Base-by-base conservation (phyloP, 1,284 basidiomycete genomes). In the Trichosporon faecale region DNA sequence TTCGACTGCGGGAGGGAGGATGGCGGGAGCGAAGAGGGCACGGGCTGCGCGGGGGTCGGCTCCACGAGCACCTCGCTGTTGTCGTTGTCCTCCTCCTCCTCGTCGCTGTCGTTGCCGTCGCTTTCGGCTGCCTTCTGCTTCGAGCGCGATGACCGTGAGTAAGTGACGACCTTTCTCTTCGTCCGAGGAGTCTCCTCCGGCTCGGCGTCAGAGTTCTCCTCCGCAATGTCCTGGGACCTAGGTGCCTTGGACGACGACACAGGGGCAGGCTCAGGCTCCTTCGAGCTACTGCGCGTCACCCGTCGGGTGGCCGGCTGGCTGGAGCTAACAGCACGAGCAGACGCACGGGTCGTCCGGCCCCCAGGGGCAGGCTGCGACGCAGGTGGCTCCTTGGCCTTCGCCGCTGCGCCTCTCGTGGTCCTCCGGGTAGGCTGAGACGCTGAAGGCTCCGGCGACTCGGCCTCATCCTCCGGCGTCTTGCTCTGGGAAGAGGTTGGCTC, bases 191-290 rank as follows among this genome's bases (percentile, higher is more conserved):
- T 67, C 12, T 21, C 31, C 49, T 71, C 67, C 27, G 57, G 29
- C 27, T 68, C 67, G n/a, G 66, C 55, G n/a, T 66, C 66, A 21
- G 55, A 40, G 46, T 44, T n/a, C 40, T 65, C 70, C 52, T 70
- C 69, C 14, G 21, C 52, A 18, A 67, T 65, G n/a, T 55, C 37
- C 52, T 60, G 37, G 18, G 27, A 23, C 14, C 21, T 14, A 6
- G 63, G n/a, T 8, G 33, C n/a, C 44, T 66, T 66, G 37, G 52
- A 40, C 6, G 65, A 31, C 14, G 65, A 37, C 31, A 27, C 21
- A n/a, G 61, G 9, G 18, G 18, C 27, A 12, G 29, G 3, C 29
- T 61, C 57, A 8, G 57, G 57, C 57, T 61, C 57, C 57, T 61
- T 29, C 18, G 70, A 70, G 18, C 66, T 52, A 14, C 64, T 46